Percentiles rank a stretch among this genome's conserved stretches.
Conservation (phyloP, 352 stramenopile species). For the Phytopythium oedochilum region DNA sequence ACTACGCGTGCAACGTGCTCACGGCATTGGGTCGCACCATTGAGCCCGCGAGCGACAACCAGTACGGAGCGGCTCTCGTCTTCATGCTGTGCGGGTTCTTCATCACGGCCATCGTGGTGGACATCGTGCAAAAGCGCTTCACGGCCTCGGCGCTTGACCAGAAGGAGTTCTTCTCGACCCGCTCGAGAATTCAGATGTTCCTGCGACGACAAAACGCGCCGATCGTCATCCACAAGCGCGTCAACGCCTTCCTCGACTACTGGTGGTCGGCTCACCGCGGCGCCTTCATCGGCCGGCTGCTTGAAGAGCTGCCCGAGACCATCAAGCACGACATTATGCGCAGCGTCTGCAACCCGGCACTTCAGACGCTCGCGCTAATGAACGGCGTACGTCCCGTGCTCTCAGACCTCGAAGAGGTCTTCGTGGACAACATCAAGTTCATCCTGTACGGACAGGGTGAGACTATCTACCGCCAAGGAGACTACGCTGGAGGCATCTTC, state of each 20-base stretch:
- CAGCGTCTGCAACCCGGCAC: slow-evolving; percentile 50
- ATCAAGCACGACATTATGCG: slow-evolving; percentile 61
- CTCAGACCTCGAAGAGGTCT: slow-evolving; percentile 39
- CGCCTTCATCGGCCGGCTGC: slow-evolving; percentile 46
- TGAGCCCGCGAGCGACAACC: slow-evolving; percentile 41
- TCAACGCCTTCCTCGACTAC: slow-evolving; percentile 67
- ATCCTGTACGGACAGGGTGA: slow-evolving; percentile 68
- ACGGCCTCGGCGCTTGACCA: slow-evolving; percentile 69
- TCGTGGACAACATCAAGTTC: slow-evolving; percentile 62
- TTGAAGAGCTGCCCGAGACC: slow-evolving; percentile 48
- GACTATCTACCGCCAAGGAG: slow-evolving; percentile 56
- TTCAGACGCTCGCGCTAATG: slow-evolving; percentile 50
- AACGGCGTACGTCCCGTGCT: slow-evolving; percentile 40
- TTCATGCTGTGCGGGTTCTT: slow-evolving; percentile 79
- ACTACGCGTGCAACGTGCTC: slow-evolving; percentile 58
- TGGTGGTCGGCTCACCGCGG: slow-evolving; percentile 73
- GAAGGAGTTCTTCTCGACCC: slow-evolving; percentile 61
- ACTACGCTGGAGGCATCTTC: slow-evolving; percentile 50
- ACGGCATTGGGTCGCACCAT: slow-evolving; percentile 38
- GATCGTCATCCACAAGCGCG: slow-evolving; percentile 47
- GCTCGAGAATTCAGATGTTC: slow-evolving; percentile 63
- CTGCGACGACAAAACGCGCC: slow-evolving; percentile 57
- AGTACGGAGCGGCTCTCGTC: slow-evolving; percentile 43
- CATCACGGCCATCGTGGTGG: slow-evolving; percentile 63
- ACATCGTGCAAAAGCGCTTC: slow-evolving; percentile 76